Percentiles rank a stretch among this genome's conserved stretches.
These are phyloP conservation scores for Komagataella phaffii DNA, from an alignment of 805 yeast species.

Conservation along the genomic window DNA sequence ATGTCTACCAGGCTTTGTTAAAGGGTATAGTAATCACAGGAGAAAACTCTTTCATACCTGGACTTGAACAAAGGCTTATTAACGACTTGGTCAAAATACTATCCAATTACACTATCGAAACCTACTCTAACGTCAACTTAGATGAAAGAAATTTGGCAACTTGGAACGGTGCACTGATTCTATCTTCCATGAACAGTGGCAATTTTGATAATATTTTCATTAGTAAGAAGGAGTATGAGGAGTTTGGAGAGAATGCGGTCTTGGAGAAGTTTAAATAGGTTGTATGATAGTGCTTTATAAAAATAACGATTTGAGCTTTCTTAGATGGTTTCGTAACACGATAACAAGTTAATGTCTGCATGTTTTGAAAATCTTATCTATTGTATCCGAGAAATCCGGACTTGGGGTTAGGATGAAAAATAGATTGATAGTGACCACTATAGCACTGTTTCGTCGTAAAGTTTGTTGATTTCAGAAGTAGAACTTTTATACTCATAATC, in stretches of 20 bases:
- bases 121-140: constrained; percentile 23
- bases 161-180: constrained; percentile 66
- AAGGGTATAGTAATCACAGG: constrained; percentile 48
- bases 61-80: constrained; percentile 39
- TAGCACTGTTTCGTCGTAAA: no score
- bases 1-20: constrained; percentile 23
- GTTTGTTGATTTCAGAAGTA: no score
- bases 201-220: constrained; percentile 45
- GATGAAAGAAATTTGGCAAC: constrained; percentile 44
- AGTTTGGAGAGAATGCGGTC: constrained; percentile 38
- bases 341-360: no score
- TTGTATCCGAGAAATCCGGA: no score
- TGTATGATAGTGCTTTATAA: background rate
- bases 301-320: no score
- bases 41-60: constrained; percentile 40
- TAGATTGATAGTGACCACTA: no score
- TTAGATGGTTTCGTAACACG: background rate
- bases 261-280: constrained; percentile 27
- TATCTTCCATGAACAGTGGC: constrained; percentile 38
- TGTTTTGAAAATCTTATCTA: no score
- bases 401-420: no score
- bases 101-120: constrained; percentile 32
- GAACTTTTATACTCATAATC: no score
- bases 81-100: constrained; percentile 40
- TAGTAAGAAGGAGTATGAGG: constrained; percentile 51